phyloP scores from a whole-genome alignment of 495 filamentous ascomycete species.

The Xylaria curta region DNA sequence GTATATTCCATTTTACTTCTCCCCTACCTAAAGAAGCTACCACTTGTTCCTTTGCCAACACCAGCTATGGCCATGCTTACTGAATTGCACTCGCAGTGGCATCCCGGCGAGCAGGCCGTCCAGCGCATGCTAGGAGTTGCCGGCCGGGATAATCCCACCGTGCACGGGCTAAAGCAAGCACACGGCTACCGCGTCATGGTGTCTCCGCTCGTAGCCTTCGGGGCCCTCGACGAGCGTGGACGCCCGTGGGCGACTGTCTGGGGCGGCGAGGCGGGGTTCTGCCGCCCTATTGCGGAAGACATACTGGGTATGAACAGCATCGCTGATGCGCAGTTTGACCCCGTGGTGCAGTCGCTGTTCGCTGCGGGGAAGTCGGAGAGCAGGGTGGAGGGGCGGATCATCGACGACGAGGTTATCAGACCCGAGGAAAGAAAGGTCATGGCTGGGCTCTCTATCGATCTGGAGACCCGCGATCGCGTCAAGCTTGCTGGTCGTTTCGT shows the following conservation, averaged over 20 bases:
- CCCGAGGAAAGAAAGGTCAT: constrained; percentile 53
- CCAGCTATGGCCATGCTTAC: constrained; percentile 27
- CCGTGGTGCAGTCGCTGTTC: constrained; percentile 56
- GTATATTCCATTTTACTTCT: not conserved
- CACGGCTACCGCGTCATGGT: constrained; percentile 59
- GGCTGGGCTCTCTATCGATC: constrained; percentile 68
- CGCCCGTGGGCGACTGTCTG: constrained; percentile 77
- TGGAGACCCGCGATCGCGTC: constrained; percentile 67
- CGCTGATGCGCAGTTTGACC: constrained; percentile 66
- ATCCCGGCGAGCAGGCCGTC: constrained; percentile 44
- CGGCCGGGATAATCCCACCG: constrained; percentile 64
- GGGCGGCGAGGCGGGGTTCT: constrained; percentile 74
- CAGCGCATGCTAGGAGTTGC: constrained; percentile 42
- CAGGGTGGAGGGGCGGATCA: constrained; percentile 41
- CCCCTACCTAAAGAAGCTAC: not conserved
- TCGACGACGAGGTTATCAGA: constrained; percentile 41
- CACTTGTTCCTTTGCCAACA: not conserved
- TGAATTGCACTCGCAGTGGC: constrained; percentile 38
- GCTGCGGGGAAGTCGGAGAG: constrained; percentile 6
- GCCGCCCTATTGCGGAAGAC: constrained; percentile 59
- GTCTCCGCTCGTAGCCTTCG: constrained; percentile 73
- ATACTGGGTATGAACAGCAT: constrained; percentile 65
- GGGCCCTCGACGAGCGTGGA: constrained; percentile 65
- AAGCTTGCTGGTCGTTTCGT: constrained; percentile 72
- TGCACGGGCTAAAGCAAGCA: constrained; percentile 58